A percentile compares a stretch with the other conserved stretches of the same genome.
These are phyloP conservation scores for Dothideomycetidae sp. DNA, from an alignment of 2,329 filamentous ascomycete species.

Conservation along the genomic window DNA sequence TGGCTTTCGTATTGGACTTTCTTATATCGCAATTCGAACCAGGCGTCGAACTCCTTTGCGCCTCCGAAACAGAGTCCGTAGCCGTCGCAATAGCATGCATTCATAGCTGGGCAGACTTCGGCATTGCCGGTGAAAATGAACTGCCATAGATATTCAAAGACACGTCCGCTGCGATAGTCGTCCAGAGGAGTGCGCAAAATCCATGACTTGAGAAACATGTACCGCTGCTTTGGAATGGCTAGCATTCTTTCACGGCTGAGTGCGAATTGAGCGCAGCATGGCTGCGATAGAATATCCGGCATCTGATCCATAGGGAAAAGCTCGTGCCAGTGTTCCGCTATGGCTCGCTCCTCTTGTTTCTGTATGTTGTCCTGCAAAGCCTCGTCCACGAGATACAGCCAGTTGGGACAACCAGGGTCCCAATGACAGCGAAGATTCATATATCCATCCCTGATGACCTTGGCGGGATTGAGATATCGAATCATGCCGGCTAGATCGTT, in stretches of 20 bases:
- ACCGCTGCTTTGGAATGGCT: constrained; percentile 38
- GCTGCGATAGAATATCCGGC: constrained; percentile 40
- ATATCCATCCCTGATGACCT: constrained; percentile 37
- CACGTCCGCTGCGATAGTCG: constrained; percentile 42
- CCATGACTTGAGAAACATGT: constrained; percentile 46
- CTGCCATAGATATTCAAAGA: constrained; percentile 53
- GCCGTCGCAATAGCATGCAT: constrained; percentile 49
- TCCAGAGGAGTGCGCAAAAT: constrained; percentile 41
- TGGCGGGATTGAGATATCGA: constrained; percentile 29
- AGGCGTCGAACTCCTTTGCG: constrained; percentile 34
- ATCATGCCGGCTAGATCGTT: constrained; percentile 33
- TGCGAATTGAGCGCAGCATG: constrained; percentile 52
- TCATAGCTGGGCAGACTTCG: constrained; percentile 37
- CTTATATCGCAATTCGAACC: constrained; percentile 30
- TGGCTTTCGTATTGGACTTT: constrained; percentile 3
- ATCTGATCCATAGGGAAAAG: constrained; percentile 35
- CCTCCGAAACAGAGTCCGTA: constrained; percentile 48
- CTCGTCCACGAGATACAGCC: constrained; percentile 33
- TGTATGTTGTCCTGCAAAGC: constrained; percentile 21
- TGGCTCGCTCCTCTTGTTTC: constrained; percentile 31
- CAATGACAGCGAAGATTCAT: constrained; percentile 43
- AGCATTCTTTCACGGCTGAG: constrained; percentile 43
- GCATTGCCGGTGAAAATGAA: constrained; percentile 42
- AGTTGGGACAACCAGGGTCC: constrained; percentile 41
- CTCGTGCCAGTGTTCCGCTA: constrained; percentile 33